phyloP scores from a whole-genome alignment of 371 early-diverging fungal genomes.

The Actinomortierella wolfii region DNA sequence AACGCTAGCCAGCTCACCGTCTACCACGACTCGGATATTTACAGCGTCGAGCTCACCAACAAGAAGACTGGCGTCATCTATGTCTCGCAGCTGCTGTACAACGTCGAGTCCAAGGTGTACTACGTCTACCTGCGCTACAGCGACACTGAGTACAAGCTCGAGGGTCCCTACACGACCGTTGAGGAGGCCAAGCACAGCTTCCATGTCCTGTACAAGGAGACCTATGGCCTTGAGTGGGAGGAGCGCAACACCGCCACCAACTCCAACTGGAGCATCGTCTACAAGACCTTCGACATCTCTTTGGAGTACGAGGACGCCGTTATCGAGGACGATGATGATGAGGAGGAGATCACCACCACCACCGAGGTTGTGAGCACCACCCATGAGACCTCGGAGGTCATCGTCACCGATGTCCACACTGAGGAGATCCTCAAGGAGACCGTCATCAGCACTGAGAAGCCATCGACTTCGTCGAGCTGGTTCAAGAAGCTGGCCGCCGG shows the following conservation, averaged over 20 bases:
- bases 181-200: conserved; percentile 27
- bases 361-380: conserved; percentile 3
- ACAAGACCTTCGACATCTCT: conserved; percentile 5
- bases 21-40: conserved; percentile 22
- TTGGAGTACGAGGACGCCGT: conserved; percentile 2
- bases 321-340: conserved; percentile 8
- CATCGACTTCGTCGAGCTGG: conserved; percentile 18
- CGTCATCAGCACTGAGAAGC: conserved; percentile 2
- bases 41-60: conserved; percentile 15
- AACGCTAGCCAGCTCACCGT: conserved; percentile 15
- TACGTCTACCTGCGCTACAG: conserved; percentile 33
- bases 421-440: conserved; percentile 1
- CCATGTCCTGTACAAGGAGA: conserved; percentile 15
- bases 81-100: conserved; percentile 28
- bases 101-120: conserved; percentile 23
- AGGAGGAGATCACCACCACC: conserved; percentile 8
- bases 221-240: conserved; percentile 29
- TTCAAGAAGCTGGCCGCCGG: conserved; percentile 19
- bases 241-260: conserved; percentile 11
- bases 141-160: conserved; percentile 15
- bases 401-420: no score
- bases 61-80: conserved; percentile 17
- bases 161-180: conserved; percentile 25
- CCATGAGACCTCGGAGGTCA: no score
- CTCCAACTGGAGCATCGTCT: conserved; percentile 17